phyloP scores from a whole-genome alignment of 306 rosid species.

The Vachellia pachyceras region DNA sequence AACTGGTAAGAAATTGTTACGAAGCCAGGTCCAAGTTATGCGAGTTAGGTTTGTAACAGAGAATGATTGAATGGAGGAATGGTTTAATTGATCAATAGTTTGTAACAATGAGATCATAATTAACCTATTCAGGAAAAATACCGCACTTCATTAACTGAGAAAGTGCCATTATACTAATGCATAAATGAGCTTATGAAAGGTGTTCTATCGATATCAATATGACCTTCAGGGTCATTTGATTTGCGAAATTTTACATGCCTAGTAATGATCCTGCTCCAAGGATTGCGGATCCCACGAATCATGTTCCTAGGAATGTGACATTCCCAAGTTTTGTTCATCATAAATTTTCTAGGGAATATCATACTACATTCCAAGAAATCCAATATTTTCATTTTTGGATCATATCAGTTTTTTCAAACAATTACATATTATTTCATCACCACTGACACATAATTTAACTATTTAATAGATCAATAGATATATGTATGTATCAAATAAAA shows the following conservation, averaged over 20 bases:
- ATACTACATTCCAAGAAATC: neutral
- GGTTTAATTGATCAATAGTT: neutral
- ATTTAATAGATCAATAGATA: neutral
- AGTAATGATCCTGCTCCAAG: neutral
- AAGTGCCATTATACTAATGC: constrained; percentile 6
- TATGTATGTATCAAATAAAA: neutral
- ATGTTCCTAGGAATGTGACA: neutral
- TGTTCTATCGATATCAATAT: constrained; percentile 19
- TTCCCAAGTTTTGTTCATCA: neutral
- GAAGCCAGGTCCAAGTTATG: neutral
- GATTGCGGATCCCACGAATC: neutral
- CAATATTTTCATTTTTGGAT: neutral
- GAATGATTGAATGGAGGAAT: constrained; percentile 6
- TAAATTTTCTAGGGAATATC: neutral
- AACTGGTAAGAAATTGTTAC: constrained; percentile 10
- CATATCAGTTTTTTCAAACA: neutral
- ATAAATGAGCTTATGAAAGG: neutral
- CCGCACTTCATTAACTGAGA: neutral
- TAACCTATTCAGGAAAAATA: constrained; percentile 7
- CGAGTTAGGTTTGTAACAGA: neutral
- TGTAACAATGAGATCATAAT: neutral
- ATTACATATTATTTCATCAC: neutral
- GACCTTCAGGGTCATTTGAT: neutral
- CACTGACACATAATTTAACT: neutral
- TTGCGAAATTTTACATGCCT: neutral